Conservation (phyloP, 2,329 filamentous ascomycete species). For the Fusarium clavum region DNA sequence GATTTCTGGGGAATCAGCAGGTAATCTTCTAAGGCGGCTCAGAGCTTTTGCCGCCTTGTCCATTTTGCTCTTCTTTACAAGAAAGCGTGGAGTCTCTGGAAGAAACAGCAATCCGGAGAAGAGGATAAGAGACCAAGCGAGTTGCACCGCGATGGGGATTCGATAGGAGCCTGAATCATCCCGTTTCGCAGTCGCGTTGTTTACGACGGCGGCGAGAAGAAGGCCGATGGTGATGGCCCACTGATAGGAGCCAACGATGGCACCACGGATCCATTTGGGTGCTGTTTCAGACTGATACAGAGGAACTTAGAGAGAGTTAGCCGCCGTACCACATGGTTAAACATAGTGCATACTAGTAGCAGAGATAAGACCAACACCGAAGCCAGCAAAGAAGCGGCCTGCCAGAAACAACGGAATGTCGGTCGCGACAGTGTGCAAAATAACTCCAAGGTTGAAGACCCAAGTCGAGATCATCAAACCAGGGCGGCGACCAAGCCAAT, state of each 20-base stretch:
- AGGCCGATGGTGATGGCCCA: slow-evolving; percentile 77
- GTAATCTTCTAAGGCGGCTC: slow-evolving; percentile 69
- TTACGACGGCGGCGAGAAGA: slow-evolving; percentile 72
- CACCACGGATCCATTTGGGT: slow-evolving; percentile 78
- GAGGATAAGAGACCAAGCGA: slow-evolving; percentile 76
- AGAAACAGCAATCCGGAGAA: slow-evolving; percentile 73
- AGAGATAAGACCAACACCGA: slow-evolving; percentile 79
- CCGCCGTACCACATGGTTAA: no score
- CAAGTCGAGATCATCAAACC: slow-evolving; percentile 70
- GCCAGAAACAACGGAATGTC: slow-evolving; percentile 73
- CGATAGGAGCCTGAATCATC: slow-evolving; percentile 69
- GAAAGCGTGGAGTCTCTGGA: slow-evolving; percentile 78
- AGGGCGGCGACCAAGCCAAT: slow-evolving; percentile 72
- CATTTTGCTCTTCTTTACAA: slow-evolving; percentile 67
- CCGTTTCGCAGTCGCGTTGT: slow-evolving; percentile 69
- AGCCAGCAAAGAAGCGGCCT: slow-evolving; percentile 78
- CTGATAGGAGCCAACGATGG: slow-evolving; percentile 77
- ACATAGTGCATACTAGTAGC: slow-evolving; percentile 63
- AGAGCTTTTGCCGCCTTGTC: slow-evolving; percentile 58
- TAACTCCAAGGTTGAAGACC: slow-evolving; percentile 75
- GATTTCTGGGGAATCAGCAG: slow-evolving; percentile 70
- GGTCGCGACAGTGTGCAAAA: slow-evolving; percentile 72
- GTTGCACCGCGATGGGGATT: slow-evolving; percentile 72
- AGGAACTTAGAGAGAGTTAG: slow-evolving; percentile 61
- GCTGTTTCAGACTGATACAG: slow-evolving; percentile 79